A percentile compares a stretch with the other conserved stretches of the same genome.
phyloP scores from a whole-genome alignment of 805 yeast genomes.

The Pichia ethanolica region DNA sequence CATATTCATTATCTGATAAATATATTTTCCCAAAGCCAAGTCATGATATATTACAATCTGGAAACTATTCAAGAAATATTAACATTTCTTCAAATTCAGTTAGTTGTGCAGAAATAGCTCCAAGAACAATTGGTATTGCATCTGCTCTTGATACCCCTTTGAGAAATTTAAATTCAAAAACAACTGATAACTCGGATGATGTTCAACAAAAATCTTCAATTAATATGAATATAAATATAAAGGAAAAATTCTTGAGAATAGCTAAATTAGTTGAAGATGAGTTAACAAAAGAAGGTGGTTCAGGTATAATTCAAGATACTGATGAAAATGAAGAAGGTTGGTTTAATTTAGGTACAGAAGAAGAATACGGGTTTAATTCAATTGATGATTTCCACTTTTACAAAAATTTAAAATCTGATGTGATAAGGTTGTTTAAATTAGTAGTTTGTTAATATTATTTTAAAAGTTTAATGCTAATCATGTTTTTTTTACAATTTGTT shows the following conservation, averaged over 20 bases:
- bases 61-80: neutral
- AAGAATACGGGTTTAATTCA: conserved; percentile 5
- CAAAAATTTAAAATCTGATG: conserved; percentile 19
- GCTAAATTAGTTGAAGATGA: conserved; percentile 9
- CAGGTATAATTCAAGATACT: neutral
- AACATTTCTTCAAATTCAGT: conserved; percentile 1
- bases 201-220: neutral
- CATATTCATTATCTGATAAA: conserved; percentile 6
- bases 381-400: conserved; percentile 22
- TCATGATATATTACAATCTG: neutral
- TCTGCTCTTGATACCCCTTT: conserved; percentile 1
- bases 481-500: too few relatives aligned
- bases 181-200: neutral
- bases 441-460: neutral
- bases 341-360: conserved; percentile 18
- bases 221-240: neutral
- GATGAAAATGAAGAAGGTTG: conserved; percentile 17
- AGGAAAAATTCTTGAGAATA: conserved; percentile 3
- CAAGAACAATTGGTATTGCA: conserved; percentile 15
- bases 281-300: conserved; percentile 2
- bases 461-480: too few relatives aligned
- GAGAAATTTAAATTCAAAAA: neutral
- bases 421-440: conserved; percentile 15
- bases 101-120: conserved; percentile 20
- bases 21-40: conserved; percentile 11